These are phyloP conservation scores for Penicillium egyptiacum DNA, from an alignment of 495 filamentous ascomycete species.

Conservation along the genomic window DNA sequence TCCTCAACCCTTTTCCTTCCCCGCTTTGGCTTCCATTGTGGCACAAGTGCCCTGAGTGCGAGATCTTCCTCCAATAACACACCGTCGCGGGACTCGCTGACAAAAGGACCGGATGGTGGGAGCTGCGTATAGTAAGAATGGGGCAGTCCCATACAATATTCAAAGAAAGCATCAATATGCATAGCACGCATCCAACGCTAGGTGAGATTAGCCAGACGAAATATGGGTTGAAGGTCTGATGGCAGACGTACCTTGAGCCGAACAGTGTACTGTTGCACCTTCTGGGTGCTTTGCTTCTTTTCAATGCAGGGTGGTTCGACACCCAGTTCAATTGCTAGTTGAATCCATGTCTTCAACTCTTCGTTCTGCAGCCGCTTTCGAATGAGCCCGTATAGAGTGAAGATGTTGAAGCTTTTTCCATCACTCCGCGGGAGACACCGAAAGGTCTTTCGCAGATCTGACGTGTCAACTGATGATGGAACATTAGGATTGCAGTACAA, in stretches of 20 bases:
- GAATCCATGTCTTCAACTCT: conserved; percentile 95
- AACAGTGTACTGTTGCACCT: conserved; percentile 96
- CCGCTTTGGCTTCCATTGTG: conserved; percentile 86
- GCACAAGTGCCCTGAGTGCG: conserved; percentile 82
- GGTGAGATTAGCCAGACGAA: conserved; percentile 14
- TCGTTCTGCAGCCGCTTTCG: conserved; percentile 70
- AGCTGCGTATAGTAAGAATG: conserved; percentile 85
- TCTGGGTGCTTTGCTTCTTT: conserved; percentile 92
- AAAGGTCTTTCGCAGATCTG: conserved; percentile 76
- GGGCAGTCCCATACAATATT: conserved; percentile 77
- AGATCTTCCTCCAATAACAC: conserved; percentile 91
- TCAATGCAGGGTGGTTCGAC: conserved; percentile 82
- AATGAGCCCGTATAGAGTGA: conserved; percentile 78
- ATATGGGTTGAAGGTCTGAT: neutral
- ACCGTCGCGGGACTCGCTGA: conserved; percentile 74
- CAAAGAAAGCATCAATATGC: conserved; percentile 97
- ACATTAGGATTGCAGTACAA: conserved; percentile 87
- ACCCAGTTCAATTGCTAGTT: conserved; percentile 83
- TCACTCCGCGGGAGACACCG: conserved; percentile 85
- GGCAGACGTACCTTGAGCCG: conserved; percentile 71
- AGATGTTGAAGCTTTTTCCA: conserved; percentile 87
- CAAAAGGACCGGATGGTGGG: conserved; percentile 59
- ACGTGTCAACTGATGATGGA: conserved; percentile 66
- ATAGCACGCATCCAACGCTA: conserved; percentile 98
- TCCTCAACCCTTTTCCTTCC: conserved; percentile 83